A percentile compares a stretch with the other conserved stretches of the same genome.
Evolutionary conservation across 495 filamentous ascomycete genomes (phyloP).

Genomic region (Aspergillus nidulans): DNA sequence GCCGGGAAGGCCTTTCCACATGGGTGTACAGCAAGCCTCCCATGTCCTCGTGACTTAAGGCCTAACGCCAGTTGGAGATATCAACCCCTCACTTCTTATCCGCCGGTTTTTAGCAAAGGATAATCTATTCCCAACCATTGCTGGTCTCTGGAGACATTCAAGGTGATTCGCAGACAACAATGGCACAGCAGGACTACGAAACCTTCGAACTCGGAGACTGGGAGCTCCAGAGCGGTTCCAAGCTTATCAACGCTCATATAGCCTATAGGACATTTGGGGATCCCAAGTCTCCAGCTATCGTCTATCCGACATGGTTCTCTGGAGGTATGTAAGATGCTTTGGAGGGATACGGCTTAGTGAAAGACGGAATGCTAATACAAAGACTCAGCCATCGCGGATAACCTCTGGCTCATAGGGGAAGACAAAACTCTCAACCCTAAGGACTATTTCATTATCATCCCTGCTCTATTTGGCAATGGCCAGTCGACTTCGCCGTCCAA

Average conservation of each 20-base stretch:
- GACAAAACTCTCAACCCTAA: conserved; percentile 56
- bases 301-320: conserved; percentile 71
- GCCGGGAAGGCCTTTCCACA: no score
- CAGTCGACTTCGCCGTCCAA: conserved; percentile 69
- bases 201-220: conserved; percentile 58
- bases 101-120: background rate
- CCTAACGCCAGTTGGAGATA: background rate
- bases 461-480: conserved; percentile 69
- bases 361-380: background rate
- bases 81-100: background rate
- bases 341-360: background rate
- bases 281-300: conserved; percentile 55
- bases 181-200: conserved; percentile 39
- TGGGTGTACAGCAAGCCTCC: no score
- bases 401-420: conserved; percentile 62
- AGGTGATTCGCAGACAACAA: conserved; percentile 12
- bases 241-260: conserved; percentile 53
- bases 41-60: background rate
- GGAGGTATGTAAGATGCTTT: conserved; percentile 38
- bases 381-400: conserved; percentile 51
- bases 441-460: conserved; percentile 65
- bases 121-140: background rate
- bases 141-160: background rate
- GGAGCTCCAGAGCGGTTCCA: conserved; percentile 55
- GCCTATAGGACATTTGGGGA: conserved; percentile 71